These are phyloP conservation scores for Jimgerdemannia lactiflua DNA, from an alignment of 192 early-diverging fungal genomes.

Conservation along the genomic window DNA sequence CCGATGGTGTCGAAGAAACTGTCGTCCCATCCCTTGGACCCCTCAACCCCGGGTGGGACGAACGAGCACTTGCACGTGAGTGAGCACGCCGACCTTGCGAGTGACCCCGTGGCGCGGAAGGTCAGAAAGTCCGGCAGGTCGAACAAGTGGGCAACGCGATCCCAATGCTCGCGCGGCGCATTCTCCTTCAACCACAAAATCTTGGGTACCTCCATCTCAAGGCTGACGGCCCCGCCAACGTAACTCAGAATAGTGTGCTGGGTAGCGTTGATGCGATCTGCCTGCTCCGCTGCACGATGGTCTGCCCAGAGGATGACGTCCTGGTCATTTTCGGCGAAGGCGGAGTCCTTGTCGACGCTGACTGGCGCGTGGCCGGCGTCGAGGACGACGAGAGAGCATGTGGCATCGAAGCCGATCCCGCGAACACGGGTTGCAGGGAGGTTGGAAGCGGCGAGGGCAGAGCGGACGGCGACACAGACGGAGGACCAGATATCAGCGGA, in stretches of 20 bases:
- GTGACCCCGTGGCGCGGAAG: slow-evolving; percentile 55
- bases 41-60: slow-evolving; percentile 26
- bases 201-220: slow-evolving; percentile 81
- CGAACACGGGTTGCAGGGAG: slow-evolving; percentile 36
- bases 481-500: slow-evolving; percentile 65
- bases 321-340: slow-evolving; percentile 44
- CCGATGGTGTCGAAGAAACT: slow-evolving; percentile 55
- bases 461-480: slow-evolving; percentile 41
- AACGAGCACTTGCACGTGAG: slow-evolving; percentile 71
- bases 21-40: slow-evolving; percentile 48
- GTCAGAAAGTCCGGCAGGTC: slow-evolving; percentile 77
- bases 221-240: slow-evolving; percentile 63
- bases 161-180: slow-evolving; percentile 43
- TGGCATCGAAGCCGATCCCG: slow-evolving; percentile 78
- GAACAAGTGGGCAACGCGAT: slow-evolving; percentile 51
- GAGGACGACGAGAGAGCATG: slow-evolving; percentile 67
- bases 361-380: slow-evolving; percentile 44
- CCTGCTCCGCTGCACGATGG: slow-evolving; percentile 64
- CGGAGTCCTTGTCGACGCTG: slow-evolving; percentile 41
- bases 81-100: slow-evolving; percentile 54
- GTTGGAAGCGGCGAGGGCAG: slow-evolving; percentile 27
- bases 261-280: slow-evolving; percentile 56
- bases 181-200: slow-evolving; percentile 64
- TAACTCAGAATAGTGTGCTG: slow-evolving; percentile 54
- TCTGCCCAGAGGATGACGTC: slow-evolving; percentile 72